phyloP scores from a whole-genome alignment of 2,329 filamentous ascomycete species.

The Colletotrichum neosansevieriae region DNA sequence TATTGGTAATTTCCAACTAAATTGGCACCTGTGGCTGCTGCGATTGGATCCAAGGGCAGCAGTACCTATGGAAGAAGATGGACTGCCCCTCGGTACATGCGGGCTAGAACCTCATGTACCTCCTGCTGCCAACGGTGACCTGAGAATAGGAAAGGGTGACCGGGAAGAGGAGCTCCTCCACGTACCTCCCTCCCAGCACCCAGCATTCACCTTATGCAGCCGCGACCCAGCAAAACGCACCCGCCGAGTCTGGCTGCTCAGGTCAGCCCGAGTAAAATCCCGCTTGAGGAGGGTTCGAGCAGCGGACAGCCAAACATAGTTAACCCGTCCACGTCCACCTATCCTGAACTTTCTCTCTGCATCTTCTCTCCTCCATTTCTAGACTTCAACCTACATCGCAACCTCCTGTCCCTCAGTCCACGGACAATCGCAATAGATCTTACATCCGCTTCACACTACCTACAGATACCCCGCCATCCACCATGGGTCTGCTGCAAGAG shows the following conservation, averaged over 20 bases:
- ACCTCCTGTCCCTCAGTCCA: background rate
- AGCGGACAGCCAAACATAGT: slow-evolving; percentile 32
- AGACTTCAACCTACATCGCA: background rate
- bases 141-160: background rate
- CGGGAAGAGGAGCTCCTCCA: slow-evolving; percentile 23
- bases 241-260: slow-evolving; percentile 23
- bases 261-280: slow-evolving; percentile 38
- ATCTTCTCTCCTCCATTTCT: background rate
- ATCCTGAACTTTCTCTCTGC: slow-evolving; percentile 20
- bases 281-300: slow-evolving; percentile 24
- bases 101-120: background rate
- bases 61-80: background rate
- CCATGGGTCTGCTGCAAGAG: slow-evolving; percentile 51
- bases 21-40: no score
- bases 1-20: no score
- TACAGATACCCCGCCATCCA: slow-evolving; percentile 40
- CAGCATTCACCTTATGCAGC: slow-evolving; percentile 15
- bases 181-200: slow-evolving; percentile 1
- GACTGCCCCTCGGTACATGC: background rate
- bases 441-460: slow-evolving; percentile 1
- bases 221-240: slow-evolving; percentile 21
- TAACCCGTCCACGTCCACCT: slow-evolving; percentile 35
- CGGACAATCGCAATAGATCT: slow-evolving; percentile 18
- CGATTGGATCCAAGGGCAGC: background rate
- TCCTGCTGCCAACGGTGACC: background rate